Conservation (phyloP, 371 early-diverging fungal species). For the Mucor saturninus region DNA sequence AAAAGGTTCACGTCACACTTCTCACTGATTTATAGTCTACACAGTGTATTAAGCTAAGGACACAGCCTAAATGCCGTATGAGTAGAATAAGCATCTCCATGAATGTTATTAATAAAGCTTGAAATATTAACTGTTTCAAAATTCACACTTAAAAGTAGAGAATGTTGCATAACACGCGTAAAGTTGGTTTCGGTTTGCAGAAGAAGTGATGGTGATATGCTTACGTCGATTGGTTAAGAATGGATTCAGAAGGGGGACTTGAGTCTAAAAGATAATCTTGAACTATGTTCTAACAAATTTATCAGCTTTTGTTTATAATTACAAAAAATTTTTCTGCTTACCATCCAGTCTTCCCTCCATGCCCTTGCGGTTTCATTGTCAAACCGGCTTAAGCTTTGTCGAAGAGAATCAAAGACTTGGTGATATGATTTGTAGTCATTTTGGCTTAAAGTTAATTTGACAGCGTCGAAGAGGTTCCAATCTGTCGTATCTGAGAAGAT, state of each 20-base stretch:
- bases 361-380: slow-evolving; percentile 8
- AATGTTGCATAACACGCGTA: slow-evolving; percentile 5
- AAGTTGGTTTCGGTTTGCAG: slow-evolving; percentile 4
- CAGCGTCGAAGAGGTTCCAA: not conserved
- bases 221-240: slow-evolving; percentile 7
- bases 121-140: slow-evolving; percentile 5
- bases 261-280: slow-evolving; percentile 7
- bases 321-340: slow-evolving; percentile 1
- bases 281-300: slow-evolving; percentile 7
- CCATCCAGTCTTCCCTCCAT: slow-evolving; percentile 10
- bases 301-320: slow-evolving; percentile 9
- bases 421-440: slow-evolving; percentile 42
- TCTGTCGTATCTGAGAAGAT: too few species aligned
- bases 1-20: too few species aligned
- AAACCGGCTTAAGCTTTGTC: slow-evolving; percentile 21
- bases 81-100: slow-evolving; percentile 1
- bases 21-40: too few species aligned
- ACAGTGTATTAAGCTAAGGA: too few species aligned
- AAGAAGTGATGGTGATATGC: slow-evolving; percentile 7
- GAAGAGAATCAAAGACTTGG: slow-evolving; percentile 48
- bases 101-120: slow-evolving; percentile 3
- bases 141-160: slow-evolving; percentile 11
- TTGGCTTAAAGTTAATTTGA: not conserved
- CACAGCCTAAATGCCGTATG: slow-evolving; percentile 6
- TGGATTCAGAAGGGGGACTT: slow-evolving; percentile 6